These are phyloP conservation scores for Pachyrhizus erosus DNA, from an alignment of 306 rosid genomes.

Conservation along the genomic window DNA sequence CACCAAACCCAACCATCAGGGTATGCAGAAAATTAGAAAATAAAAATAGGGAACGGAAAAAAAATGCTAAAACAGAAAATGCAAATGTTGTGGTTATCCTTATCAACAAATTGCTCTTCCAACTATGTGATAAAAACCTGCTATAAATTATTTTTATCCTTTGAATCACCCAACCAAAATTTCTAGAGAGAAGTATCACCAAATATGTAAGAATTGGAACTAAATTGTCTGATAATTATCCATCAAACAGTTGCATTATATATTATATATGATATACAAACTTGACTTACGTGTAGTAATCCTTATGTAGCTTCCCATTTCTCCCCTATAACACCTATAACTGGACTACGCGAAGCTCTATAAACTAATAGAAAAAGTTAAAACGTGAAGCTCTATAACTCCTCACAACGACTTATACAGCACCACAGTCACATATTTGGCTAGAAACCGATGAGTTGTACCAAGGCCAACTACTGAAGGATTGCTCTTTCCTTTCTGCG, in stretches of 20 bases:
- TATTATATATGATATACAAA: conserved; percentile 54
- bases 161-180: conserved; percentile 23
- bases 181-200: conserved; percentile 30
- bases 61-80: not conserved
- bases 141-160: conserved; percentile 23
- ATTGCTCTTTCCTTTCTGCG: conserved; percentile 81
- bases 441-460: conserved; percentile 74
- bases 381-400: no score
- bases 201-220: conserved; percentile 25
- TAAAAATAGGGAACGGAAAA: not conserved
- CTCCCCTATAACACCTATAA: conserved; percentile 42
- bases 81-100: conserved; percentile 6
- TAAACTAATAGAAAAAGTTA: conserved; percentile 47
- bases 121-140: conserved; percentile 16
- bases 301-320: conserved; percentile 51
- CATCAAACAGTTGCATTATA: conserved; percentile 57
- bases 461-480: conserved; percentile 92
- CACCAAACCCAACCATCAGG: not conserved
- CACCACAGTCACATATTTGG: conserved; percentile 94
- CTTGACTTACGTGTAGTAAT: conserved; percentile 48
- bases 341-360: conserved; percentile 29
- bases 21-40: not conserved
- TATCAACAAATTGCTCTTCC: conserved; percentile 14
- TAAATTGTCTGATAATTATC: conserved; percentile 49
- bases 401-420: conserved; percentile 94